phyloP scores from a whole-genome alignment of 2,329 filamentous ascomycete genomes.

The Trichocomaceae sp. region DNA sequence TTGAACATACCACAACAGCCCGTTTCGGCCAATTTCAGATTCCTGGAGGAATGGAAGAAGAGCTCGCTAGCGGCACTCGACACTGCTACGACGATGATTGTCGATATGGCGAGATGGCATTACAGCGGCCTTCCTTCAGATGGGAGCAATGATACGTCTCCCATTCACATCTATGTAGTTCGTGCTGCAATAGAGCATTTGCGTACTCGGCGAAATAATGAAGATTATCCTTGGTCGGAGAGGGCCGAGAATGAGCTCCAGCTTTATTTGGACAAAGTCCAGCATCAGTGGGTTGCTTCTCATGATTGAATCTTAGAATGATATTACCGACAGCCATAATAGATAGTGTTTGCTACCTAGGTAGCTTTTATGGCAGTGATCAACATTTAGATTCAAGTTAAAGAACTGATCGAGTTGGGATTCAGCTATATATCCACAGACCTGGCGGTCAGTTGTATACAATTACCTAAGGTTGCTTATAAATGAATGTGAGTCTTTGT shows the following conservation, averaged over 20 bases:
- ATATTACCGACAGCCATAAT: no score
- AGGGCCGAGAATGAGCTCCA: not conserved
- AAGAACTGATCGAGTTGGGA: no score
- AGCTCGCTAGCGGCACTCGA: not conserved
- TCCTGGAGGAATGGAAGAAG: not conserved
- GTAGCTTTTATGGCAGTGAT: no score
- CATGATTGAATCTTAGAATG: not conserved
- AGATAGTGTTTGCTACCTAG: no score
- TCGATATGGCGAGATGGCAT: slow-evolving; percentile 1
- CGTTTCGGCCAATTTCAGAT: not conserved
- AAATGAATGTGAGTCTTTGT: slow-evolving; percentile 6
- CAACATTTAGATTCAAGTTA: no score
- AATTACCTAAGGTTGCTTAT: not conserved
- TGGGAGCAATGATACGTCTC: not conserved
- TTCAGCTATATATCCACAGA: not conserved
- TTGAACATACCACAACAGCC: not conserved
- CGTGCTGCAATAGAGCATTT: slow-evolving; percentile 2
- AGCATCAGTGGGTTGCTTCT: not conserved
- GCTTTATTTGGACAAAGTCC: not conserved
- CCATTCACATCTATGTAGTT: not conserved
- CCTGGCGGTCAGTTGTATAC: not conserved
- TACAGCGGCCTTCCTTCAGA: not conserved
- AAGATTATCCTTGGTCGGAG: not conserved
- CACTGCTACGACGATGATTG: slow-evolving; percentile 4
- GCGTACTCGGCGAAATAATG: not conserved